A percentile compares a stretch with the other conserved stretches of the same genome.
phyloP scores from a whole-genome alignment of 192 early-diverging fungal species.

The Coemansia javaensis region DNA sequence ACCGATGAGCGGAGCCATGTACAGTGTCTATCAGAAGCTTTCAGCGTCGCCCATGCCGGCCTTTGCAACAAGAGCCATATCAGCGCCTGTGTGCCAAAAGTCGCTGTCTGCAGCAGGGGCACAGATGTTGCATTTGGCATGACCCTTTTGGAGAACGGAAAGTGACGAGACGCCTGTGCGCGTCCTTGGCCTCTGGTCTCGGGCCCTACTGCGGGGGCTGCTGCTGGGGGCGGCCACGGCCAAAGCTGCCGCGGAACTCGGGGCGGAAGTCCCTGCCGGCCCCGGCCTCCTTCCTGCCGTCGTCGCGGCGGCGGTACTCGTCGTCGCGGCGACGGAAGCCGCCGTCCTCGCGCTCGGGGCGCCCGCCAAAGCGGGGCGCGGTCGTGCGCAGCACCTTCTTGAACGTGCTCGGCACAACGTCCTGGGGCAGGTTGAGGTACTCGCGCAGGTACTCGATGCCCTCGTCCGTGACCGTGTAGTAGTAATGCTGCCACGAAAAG shows the following conservation, averaged over 20 bases:
- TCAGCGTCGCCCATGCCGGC: too few species aligned
- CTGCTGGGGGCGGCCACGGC: slow-evolving; percentile 63
- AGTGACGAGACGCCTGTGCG: too few species aligned
- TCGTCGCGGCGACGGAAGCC: slow-evolving; percentile 70
- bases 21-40: too few species aligned
- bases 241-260: slow-evolving; percentile 94
- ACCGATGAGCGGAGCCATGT: too few species aligned
- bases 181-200: slow-evolving; percentile 8
- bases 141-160: background rate
- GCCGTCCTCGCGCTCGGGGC: slow-evolving; percentile 69
- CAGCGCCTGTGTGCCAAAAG: too few species aligned
- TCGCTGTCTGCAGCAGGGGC: background rate
- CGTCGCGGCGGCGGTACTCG: slow-evolving; percentile 80
- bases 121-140: background rate
- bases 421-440: slow-evolving; percentile 94
- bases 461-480: slow-evolving; percentile 98
- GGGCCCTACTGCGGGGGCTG: too few species aligned
- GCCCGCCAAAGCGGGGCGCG: slow-evolving; percentile 56
- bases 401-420: slow-evolving; percentile 95
- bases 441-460: slow-evolving; percentile 97
- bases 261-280: slow-evolving; percentile 91
- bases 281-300: slow-evolving; percentile 81
- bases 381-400: slow-evolving; percentile 87
- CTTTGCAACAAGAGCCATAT: too few species aligned
- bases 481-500: slow-evolving; percentile 99